Evolutionary conservation across 2,329 filamentous ascomycete genomes (phyloP).

Genomic region (Cladorrhinum sp.): DNA sequence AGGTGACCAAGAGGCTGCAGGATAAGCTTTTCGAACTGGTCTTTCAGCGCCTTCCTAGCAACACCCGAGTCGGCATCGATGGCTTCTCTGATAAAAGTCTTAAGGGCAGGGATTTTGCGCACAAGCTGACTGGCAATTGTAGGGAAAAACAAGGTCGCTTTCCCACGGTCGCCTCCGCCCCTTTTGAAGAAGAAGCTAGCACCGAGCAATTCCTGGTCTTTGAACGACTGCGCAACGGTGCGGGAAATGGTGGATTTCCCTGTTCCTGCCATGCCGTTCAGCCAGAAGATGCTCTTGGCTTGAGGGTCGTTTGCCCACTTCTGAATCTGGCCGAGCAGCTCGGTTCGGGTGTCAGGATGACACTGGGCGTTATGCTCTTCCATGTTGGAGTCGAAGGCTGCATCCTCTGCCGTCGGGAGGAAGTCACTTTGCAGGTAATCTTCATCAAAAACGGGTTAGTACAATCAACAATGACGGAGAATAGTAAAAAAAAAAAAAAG

Average conservation of each 20-base stretch:
- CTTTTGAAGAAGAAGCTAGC: slow-evolving; percentile 47
- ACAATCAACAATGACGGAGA: no score
- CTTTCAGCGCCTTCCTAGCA: slow-evolving; percentile 26
- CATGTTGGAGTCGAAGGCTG: slow-evolving; percentile 35
- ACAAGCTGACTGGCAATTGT: slow-evolving; percentile 39
- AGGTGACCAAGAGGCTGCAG: slow-evolving; percentile 32
- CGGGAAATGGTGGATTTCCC: slow-evolving; percentile 41
- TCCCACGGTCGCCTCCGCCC: slow-evolving; percentile 38
- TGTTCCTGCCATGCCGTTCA: slow-evolving; percentile 39
- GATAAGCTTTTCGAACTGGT: slow-evolving; percentile 44
- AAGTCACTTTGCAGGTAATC: no score
- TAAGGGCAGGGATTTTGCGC: slow-evolving; percentile 29
- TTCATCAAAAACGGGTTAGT: no score
- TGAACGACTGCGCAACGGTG: slow-evolving; percentile 29
- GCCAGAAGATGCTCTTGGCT: slow-evolving; percentile 34
- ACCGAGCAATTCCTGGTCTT: slow-evolving; percentile 25
- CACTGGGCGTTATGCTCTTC: slow-evolving; percentile 35
- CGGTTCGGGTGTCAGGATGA: slow-evolving; percentile 30
- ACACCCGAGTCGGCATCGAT: slow-evolving; percentile 32
- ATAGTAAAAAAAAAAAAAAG: no score
- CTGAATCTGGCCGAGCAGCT: slow-evolving; percentile 32
- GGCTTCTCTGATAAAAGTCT: slow-evolving; percentile 27
- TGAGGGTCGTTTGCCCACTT: slow-evolving; percentile 29
- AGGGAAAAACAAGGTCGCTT: slow-evolving; percentile 33
- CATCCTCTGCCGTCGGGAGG: slow-evolving; percentile 14